Evolutionary conservation across 2,329 filamentous ascomycete species (phyloP).

Genomic region (Westerdykella ornata): DNA sequence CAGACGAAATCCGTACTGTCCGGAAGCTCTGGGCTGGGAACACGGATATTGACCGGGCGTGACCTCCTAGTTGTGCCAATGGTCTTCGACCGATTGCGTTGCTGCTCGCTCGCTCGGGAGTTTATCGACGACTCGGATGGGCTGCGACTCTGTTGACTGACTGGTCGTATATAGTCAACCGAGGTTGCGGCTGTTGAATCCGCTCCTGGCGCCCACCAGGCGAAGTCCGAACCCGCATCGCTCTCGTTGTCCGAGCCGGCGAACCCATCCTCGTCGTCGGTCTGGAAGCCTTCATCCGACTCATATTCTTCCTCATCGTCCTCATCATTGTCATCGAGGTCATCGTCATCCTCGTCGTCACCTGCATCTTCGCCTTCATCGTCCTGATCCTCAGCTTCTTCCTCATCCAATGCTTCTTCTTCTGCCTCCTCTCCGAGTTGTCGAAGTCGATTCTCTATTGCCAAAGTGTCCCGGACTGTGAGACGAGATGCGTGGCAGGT

Average conservation of each 20-base stretch:
- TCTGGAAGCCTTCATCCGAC: slow-evolving; percentile 67
- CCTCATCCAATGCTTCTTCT: slow-evolving; percentile 73
- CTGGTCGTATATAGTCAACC: slow-evolving; percentile 46
- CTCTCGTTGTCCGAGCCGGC: slow-evolving; percentile 63
- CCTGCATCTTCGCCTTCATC: slow-evolving; percentile 33
- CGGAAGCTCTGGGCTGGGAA: slow-evolving; percentile 70
- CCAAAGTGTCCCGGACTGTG: slow-evolving; percentile 81
- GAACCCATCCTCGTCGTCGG: slow-evolving; percentile 69
- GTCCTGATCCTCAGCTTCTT: slow-evolving; percentile 47
- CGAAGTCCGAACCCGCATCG: slow-evolving; percentile 57
- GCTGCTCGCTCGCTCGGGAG: slow-evolving; percentile 39
- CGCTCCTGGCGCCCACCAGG: slow-evolving; percentile 54
- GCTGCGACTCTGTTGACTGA: slow-evolving; percentile 37
- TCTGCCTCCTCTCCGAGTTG: slow-evolving; percentile 83
- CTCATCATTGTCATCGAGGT: slow-evolving; percentile 24
- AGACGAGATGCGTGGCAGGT: slow-evolving; percentile 61
- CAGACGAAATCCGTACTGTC: slow-evolving; percentile 99
- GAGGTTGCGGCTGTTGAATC: slow-evolving; percentile 49
- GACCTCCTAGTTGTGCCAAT: slow-evolving; percentile 39
- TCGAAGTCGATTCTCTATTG: slow-evolving; percentile 83
- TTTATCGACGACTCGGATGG: slow-evolving; percentile 51
- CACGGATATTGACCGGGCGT: slow-evolving; percentile 53
- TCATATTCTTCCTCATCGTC: slow-evolving; percentile 28
- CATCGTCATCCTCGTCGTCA: slow-evolving; percentile 49
- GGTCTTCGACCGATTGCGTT: slow-evolving; percentile 21